phyloP scores from a whole-genome alignment of 2,329 filamentous ascomycete species.

The Trichoderma asperellum region DNA sequence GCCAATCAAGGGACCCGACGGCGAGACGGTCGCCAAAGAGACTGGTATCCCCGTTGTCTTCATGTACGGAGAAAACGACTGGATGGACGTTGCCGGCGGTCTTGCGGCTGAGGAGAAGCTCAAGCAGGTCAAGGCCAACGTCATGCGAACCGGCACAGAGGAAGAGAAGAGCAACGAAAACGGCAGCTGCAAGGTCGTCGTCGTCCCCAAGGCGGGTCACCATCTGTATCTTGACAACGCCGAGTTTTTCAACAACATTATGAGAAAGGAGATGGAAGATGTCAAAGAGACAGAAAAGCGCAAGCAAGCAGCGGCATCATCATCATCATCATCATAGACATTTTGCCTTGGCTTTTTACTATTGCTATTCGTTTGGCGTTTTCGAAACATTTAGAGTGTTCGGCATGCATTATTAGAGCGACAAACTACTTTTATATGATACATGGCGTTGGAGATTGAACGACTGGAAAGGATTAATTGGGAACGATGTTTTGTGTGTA shows the following conservation, averaged over 20 bases:
- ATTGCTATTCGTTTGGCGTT: background rate
- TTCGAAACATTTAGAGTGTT: conserved; percentile 8
- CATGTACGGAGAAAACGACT: conserved; percentile 97
- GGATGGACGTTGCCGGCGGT: conserved; percentile 95
- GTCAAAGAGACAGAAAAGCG: conserved; percentile 44
- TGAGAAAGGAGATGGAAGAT: conserved; percentile 58
- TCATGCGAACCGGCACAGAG: conserved; percentile 63
- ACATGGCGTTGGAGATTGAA: conserved; percentile 23
- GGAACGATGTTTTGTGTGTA: background rate
- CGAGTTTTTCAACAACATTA: conserved; percentile 58
- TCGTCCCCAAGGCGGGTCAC: conserved; percentile 67
- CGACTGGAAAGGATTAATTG: background rate
- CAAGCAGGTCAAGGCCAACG: conserved; percentile 64
- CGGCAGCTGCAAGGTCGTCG: conserved; percentile 78
- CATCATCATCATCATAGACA: conserved; percentile 8
- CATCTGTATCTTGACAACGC: conserved; percentile 65
- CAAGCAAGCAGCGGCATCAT: conserved; percentile 16
- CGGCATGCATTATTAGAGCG: conserved; percentile 7
- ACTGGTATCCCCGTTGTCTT: conserved; percentile 82
- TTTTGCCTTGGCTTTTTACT: background rate
- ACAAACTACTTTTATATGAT: background rate
- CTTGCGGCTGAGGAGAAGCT: conserved; percentile 79
- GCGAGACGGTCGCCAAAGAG: conserved; percentile 44
- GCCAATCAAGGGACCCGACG: conserved; percentile 43
- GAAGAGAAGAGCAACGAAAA: conserved; percentile 75